Conservation (phyloP, 2,329 filamentous ascomycete species). For the Trichoderma sp. region DNA sequence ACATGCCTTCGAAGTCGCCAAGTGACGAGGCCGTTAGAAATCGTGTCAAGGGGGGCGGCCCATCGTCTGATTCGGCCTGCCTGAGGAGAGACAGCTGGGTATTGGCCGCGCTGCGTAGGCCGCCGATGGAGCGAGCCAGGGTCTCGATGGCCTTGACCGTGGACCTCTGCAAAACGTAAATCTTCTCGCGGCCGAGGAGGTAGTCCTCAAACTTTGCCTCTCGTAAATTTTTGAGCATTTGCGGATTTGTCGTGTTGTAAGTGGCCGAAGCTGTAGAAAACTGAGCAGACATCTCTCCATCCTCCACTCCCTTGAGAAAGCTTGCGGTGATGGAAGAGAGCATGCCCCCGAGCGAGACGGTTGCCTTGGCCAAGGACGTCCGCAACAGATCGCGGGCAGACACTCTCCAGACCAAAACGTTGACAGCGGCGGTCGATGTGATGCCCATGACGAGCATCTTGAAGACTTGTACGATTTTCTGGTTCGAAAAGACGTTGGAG, state of each 20-base stretch:
- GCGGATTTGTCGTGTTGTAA: constrained; percentile 62
- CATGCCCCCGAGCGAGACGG: constrained; percentile 75
- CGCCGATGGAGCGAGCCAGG: constrained; percentile 82
- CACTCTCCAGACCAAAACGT: constrained; percentile 73
- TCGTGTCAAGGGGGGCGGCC: constrained; percentile 5
- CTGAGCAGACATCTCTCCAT: constrained; percentile 65
- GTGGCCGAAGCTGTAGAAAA: constrained; percentile 63
- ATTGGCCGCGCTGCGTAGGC: constrained; percentile 79
- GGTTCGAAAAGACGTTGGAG: constrained; percentile 73
- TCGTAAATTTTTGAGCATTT: constrained; percentile 72
- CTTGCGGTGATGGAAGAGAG: constrained; percentile 75
- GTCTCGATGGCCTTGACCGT: constrained; percentile 80
- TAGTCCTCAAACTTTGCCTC: constrained; percentile 88
- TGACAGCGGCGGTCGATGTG: constrained; percentile 67
- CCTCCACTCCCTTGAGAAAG: constrained; percentile 78
- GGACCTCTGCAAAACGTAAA: constrained; percentile 74
- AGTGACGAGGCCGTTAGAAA: constrained; percentile 19
- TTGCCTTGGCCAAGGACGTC: constrained; percentile 71
- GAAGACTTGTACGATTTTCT: constrained; percentile 55
- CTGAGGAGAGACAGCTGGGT: constrained; percentile 82
- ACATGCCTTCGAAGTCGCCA: constrained; percentile 17
- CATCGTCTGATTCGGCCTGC: constrained; percentile 48
- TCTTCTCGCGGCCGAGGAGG: constrained; percentile 71
- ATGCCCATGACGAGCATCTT: constrained; percentile 82
- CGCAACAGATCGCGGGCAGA: constrained; percentile 73